Evolutionary conservation across 768 basidiomycete genomes (phyloP), one percentile per base, ranked within the genome.

Genomic region (Amanita pallidorosea): DNA sequence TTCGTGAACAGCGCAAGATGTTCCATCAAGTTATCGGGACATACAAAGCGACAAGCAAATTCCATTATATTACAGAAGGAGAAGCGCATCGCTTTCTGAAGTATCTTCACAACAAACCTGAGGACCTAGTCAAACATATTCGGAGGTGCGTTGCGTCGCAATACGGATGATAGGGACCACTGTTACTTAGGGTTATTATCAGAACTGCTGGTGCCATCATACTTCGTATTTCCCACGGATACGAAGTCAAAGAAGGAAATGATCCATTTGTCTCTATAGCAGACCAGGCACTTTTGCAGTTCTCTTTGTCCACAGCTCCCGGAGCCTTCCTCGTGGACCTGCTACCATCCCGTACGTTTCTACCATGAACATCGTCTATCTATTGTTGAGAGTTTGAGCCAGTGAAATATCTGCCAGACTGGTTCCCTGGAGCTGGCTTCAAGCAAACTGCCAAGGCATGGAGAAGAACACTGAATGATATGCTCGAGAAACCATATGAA

Each of bases 361-460:
- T 23, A 18, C 29, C 37, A 45, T 17, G 15, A 23, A 12, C 22
- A 4, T 41, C 15, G 31, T 36, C 11, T 34, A 38, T 7, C 43
- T 3, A 51, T 13, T 54, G 47, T 46, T 29, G 49, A 18, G 49
- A 18, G 7, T 18, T 55, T 11, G 49, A 50, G 15, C 3, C 34
- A 61, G 63, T 77, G 52, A 67, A 68, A 57, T 63, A 72, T 34
- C 54, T 77, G 11, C 75, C 76, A 0, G 61, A 55, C 34, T 77
- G 73, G 72, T 38, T 76, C 9, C 75, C 73, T 5, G 76, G 76
- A 0, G 69, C 72, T n/a, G 65, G 64, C 1, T 77, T 77, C 53
- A 65, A 75, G 55, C 61, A 61, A 27, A 66, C 64, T 46, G 75
- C 74, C 2, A 58, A 59, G 23, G 49, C 53, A 15, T 71, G 70